Evolutionary conservation across 1,139 yeast species (phyloP), one percentile per base, ranked within the genome.

Genomic region (Zhuliangozyma parablackwelliae): DNA sequence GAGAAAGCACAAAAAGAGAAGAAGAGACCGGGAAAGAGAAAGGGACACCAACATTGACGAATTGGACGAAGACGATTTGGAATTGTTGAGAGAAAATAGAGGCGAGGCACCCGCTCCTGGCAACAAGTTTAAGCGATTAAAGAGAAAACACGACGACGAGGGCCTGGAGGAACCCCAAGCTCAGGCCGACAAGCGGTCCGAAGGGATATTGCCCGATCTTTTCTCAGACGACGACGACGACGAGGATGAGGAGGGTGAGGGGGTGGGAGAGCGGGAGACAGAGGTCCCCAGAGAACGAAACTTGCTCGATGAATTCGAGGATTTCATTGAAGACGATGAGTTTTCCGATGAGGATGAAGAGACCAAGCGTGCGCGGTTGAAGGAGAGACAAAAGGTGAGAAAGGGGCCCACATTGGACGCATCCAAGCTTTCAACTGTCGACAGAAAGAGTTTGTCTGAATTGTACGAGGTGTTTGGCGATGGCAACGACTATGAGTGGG

Each of bases 401-500:
- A 59, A 57, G 44, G 70, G 69, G 3, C 71, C 72, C 11, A 54
- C 64, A 39, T 55, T 70, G 43, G 76, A 70, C 46, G 66, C 86
- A 24, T 70, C 82, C 8, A 82, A 82, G 46, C 70, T 84, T 35
- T 78, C 87, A 1, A 88, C 82, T 35, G 83, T 92, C 32, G 96
- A 94, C 51, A 83, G 95, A 44, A 98, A 92, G 54, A 87, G 89
- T 57, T 77, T 90, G 46, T 95, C 88, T 50, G 97, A 92, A 57
- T 76, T 92, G 52, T 89, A 81, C 54, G 98, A 92, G 59, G 90
- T 92, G 8, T 92, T 92, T 56, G 99, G 99, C 44, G 94, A 89
- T 58, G 99, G 98, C 33, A 92, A 83, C 43, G 97, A 90, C 57
- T 92, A 92, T 60, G 97, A 88, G 44, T 92, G 97, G 97, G 98